Percentiles rank a stretch among this genome's conserved stretches.
Evolutionary conservation across 2,329 filamentous ascomycete genomes (phyloP).

Genomic region (Neospermospora avenae): DNA sequence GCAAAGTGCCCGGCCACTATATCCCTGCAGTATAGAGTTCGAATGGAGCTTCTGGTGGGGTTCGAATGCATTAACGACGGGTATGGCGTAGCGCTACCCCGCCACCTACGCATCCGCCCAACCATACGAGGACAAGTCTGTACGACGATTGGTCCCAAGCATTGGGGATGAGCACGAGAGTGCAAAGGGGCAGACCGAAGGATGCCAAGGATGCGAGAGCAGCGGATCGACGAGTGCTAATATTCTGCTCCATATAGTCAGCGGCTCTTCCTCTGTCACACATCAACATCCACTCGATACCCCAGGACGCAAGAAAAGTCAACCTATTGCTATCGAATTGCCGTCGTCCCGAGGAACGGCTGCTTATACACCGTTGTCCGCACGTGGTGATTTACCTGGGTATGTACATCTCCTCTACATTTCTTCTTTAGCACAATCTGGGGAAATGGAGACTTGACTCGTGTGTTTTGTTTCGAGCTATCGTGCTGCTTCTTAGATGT

Average conservation of each 20-base stretch:
- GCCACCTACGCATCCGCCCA: slow-evolving; percentile 11
- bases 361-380: slow-evolving; percentile 47
- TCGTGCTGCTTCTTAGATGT: background rate
- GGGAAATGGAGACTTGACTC: slow-evolving; percentile 3
- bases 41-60: slow-evolving; percentile 5
- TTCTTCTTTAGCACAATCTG: background rate
- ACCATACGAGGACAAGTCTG: no score
- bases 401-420: slow-evolving; percentile 40
- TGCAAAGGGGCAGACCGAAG: background rate
- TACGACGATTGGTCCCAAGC: background rate
- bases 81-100: slow-evolving; percentile 16
- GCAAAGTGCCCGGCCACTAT: background rate
- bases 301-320: slow-evolving; percentile 36
- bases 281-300: slow-evolving; percentile 13
- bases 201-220: background rate
- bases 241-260: background rate
- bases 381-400: slow-evolving; percentile 57
- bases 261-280: background rate
- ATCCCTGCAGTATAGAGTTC: background rate
- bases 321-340: slow-evolving; percentile 50
- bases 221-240: background rate
- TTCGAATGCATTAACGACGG: slow-evolving; percentile 8
- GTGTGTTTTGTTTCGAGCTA: background rate
- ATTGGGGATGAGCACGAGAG: background rate
- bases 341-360: slow-evolving; percentile 40